phyloP scores from a whole-genome alignment of 2,329 filamentous ascomycete species.

The Botrytis byssoidea region DNA sequence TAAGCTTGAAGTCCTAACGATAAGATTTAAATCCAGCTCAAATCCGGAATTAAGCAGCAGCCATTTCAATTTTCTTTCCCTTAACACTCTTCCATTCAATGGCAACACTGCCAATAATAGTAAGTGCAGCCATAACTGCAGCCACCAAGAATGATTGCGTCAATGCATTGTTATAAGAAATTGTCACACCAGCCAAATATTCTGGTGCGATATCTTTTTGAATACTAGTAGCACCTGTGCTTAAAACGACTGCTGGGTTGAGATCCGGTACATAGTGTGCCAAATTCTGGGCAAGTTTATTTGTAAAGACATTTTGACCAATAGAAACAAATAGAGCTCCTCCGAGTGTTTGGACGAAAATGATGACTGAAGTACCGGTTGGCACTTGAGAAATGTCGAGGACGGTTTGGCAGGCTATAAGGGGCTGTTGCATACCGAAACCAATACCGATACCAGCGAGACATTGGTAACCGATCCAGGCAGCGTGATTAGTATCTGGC shows the following conservation, averaged over 20 bases:
- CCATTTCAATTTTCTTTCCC: slow-evolving; percentile 40
- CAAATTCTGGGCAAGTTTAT: slow-evolving; percentile 41
- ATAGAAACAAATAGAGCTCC: slow-evolving; percentile 59
- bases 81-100: slow-evolving; percentile 49
- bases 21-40: background rate
- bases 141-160: slow-evolving; percentile 55
- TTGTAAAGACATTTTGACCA: slow-evolving; percentile 49
- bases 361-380: slow-evolving; percentile 53
- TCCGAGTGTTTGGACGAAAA: slow-evolving; percentile 58
- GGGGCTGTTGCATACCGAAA: slow-evolving; percentile 57
- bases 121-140: slow-evolving; percentile 1
- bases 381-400: slow-evolving; percentile 54
- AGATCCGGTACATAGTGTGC: slow-evolving; percentile 45
- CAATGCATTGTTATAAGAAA: slow-evolving; percentile 58
- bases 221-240: slow-evolving; percentile 59
- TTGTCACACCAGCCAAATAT: slow-evolving; percentile 53
- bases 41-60: slow-evolving; percentile 26
- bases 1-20: background rate
- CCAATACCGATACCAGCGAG: slow-evolving; percentile 55
- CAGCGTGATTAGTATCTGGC: slow-evolving; percentile 46
- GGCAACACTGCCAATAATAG: slow-evolving; percentile 10
- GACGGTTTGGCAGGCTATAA: slow-evolving; percentile 56
- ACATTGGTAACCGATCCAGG: slow-evolving; percentile 59
- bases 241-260: slow-evolving; percentile 45
- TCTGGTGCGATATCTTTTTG: slow-evolving; percentile 50